These are phyloP conservation scores for Metarhizium robertsii DNA, from an alignment of 2,329 filamentous ascomycete species.

Conservation along the genomic window DNA sequence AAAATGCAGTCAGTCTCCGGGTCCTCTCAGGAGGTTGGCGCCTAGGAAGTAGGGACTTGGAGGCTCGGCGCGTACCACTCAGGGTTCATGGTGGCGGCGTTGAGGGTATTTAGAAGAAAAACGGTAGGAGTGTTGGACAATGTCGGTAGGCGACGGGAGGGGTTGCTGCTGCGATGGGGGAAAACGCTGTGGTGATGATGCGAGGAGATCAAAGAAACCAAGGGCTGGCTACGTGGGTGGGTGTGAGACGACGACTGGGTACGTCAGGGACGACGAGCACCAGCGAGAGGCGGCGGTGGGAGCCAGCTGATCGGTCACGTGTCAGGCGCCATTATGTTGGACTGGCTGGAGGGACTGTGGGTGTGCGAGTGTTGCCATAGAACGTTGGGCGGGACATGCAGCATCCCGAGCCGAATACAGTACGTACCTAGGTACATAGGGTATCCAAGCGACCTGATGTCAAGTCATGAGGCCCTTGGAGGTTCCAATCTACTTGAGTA, in stretches of 20 bases:
- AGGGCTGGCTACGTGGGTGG: conserved; percentile 6
- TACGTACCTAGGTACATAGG: no score
- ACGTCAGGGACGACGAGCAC: conserved; percentile 24
- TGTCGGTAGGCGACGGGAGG: not conserved
- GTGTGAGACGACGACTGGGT: conserved; percentile 15
- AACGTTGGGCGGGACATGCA: not conserved
- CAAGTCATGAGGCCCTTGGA: no score
- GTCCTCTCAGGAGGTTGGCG: conserved; percentile 20
- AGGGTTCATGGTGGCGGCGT: conserved; percentile 67
- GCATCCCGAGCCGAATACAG: no score
- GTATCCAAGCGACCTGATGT: no score
- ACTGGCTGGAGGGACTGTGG: no score
- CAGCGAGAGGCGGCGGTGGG: conserved; percentile 10
- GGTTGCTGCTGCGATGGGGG: conserved; percentile 10
- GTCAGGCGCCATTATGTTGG: not conserved
- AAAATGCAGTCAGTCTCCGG: conserved; percentile 1
- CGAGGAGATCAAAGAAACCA: conserved; percentile 15
- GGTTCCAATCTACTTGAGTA: no score
- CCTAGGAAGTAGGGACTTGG: conserved; percentile 14
- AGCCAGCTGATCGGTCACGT: conserved; percentile 20
- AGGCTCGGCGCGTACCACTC: conserved; percentile 63
- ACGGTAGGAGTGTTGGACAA: not conserved
- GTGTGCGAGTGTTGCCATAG: not conserved
- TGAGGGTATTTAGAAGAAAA: conserved; percentile 4
- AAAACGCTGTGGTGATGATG: conserved; percentile 16